Evolutionary conservation across 179 eudicot species (phyloP), one percentile per base, ranked within the genome.

Genomic region (Silene coronaria): DNA sequence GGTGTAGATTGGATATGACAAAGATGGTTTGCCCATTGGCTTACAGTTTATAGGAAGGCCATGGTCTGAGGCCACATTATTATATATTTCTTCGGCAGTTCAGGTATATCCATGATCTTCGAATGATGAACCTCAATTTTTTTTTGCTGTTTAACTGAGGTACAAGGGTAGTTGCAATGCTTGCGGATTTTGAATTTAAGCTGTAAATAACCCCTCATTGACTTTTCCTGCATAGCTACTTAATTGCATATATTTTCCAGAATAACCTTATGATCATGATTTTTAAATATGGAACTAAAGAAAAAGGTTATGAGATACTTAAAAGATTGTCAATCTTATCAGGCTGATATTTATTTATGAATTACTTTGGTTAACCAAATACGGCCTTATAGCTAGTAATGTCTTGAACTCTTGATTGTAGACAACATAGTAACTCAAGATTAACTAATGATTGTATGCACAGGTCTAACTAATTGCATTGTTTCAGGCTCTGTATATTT

Each of bases 41-140:
- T 91, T 96, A 75, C 99, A 96, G 68, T 91, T 93, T 64, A 87
- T 93, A 10, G 99, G 97, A 71, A 83, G 77, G 78, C 97, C 97
- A 58, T 93, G 99, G 99, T 86, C 93, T 13, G 99, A 96, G 82
- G 87, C 99, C 70, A 83, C 91, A 32, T 74, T 96, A 71, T 67
- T 93, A 57, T 88, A 87, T 53, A 79, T 91, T 67, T 93, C 97
- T 30, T 87, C 75, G 34, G 88, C 96, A 45, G 76, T 88, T 81
- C 97, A 95, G 96, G 99, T 95, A 88, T 51, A 57, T 2, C 70
- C 45, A 38, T 51, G 57, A 51, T 17, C 57, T 51, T 51, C 3
- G 0, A 6, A 48, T 46, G 17, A 46, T 48, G 14, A 3, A 13
- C 55, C n/a, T 16, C 48, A 42, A 3, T 48, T 13, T 48, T 48